Evolutionary conservation across 768 basidiomycete genomes (phyloP).

Genomic region (Paxillus involutus): DNA sequence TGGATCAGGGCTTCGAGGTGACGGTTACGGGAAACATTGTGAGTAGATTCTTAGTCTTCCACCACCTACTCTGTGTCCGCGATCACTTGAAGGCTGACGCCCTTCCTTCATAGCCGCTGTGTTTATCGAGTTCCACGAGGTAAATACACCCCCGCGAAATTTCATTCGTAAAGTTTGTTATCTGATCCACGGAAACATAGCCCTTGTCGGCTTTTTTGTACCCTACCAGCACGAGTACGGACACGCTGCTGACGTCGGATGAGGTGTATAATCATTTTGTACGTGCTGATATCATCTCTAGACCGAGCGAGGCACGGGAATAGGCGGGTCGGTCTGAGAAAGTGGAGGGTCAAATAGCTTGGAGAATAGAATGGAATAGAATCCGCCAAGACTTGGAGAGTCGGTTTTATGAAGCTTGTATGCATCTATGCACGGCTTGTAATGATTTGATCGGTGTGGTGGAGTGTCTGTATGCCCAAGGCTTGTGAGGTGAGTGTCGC

Average conservation of each 20-base stretch:
- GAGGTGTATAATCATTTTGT: constrained; percentile 77
- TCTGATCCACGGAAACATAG: constrained; percentile 12
- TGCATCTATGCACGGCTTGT: no score
- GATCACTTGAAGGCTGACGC: no score
- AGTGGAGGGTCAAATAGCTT: no score
- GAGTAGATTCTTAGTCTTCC: constrained; percentile 21
- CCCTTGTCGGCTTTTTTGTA: constrained; percentile 68
- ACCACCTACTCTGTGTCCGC: neutral
- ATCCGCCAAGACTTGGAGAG: no score
- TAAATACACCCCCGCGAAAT: constrained; percentile 15
- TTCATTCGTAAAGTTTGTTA: neutral
- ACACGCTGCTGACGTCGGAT: constrained; percentile 66
- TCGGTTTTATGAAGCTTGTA: no score
- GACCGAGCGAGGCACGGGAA: constrained; percentile 10
- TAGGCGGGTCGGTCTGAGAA: neutral
- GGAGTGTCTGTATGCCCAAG: no score
- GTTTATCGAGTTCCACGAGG: constrained; percentile 71
- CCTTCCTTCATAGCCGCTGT: constrained; percentile 45
- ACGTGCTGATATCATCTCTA: constrained; percentile 47
- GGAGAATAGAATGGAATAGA: no score
- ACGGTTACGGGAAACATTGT: constrained; percentile 62
- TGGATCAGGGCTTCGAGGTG: constrained; percentile 58
- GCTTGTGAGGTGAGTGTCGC: no score
- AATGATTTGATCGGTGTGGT: no score
- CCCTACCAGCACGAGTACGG: constrained; percentile 51